Percentiles rank a stretch among this genome's conserved stretches.
Evolutionary conservation across 140 eudicot genomes (phyloP).

Genomic region (Bidens hawaiensis): DNA sequence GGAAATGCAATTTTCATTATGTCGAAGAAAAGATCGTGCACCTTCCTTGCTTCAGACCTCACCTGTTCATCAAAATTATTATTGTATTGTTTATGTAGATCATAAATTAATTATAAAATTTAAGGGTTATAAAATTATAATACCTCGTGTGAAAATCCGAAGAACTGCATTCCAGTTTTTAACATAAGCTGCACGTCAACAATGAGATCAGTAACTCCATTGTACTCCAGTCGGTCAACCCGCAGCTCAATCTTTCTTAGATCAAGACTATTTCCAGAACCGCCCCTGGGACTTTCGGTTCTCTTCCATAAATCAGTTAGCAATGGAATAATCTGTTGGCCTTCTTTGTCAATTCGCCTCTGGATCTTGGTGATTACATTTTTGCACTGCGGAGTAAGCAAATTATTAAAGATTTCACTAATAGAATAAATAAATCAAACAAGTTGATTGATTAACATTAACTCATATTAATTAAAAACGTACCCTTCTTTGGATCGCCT

Average conservation of each 20-base stretch:
- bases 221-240: constrained; percentile 56
- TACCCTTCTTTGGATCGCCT: constrained; percentile 80
- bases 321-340: constrained; percentile 72
- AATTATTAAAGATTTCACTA: background rate
- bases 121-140: background rate
- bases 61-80: constrained; percentile 46
- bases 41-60: constrained; percentile 86
- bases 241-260: constrained; percentile 59
- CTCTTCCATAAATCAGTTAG: constrained; percentile 88
- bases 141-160: constrained; percentile 83
- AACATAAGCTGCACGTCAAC: constrained; percentile 83
- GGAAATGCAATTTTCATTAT: constrained; percentile 65
- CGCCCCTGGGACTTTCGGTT: constrained; percentile 29
- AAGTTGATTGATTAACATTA: background rate
- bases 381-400: constrained; percentile 75
- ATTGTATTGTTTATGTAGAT: background rate
- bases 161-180: constrained; percentile 63
- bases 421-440: no score
- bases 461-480: constrained; percentile 4
- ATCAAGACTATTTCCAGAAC: constrained; percentile 34
- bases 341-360: constrained; percentile 77
- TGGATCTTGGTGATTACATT: constrained; percentile 70
- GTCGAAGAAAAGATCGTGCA: constrained; percentile 89
- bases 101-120: background rate
- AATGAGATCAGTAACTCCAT: constrained; percentile 69